Evolutionary conservation across 345 rosid genomes (phyloP).

Genomic region (Passiflora organensis): DNA sequence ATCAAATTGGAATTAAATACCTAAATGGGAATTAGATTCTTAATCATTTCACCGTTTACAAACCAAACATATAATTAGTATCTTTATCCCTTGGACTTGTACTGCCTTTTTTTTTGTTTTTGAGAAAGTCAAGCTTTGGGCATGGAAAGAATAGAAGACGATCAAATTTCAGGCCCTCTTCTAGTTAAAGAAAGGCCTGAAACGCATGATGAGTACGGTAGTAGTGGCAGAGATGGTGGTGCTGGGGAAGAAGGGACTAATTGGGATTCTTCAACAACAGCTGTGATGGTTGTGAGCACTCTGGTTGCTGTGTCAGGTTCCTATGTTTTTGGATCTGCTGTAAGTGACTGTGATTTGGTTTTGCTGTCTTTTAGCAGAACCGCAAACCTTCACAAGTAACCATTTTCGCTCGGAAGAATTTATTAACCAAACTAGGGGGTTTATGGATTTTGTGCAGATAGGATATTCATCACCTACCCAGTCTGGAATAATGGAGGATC

Average conservation of each 20-base stretch:
- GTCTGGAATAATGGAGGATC: constrained; percentile 58
- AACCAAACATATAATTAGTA: no score
- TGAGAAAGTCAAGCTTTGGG: constrained; percentile 7
- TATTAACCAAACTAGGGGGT: not conserved
- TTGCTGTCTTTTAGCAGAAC: not conserved
- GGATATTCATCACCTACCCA: constrained; percentile 91
- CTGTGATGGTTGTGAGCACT: constrained; percentile 24
- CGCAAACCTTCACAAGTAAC: not conserved
- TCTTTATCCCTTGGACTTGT: not conserved
- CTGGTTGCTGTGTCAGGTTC: constrained; percentile 42
- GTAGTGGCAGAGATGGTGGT: no score
- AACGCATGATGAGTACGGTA: no score
- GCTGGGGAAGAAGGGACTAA: not conserved
- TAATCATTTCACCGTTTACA: not conserved
- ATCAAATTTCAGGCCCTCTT: constrained; percentile 13
- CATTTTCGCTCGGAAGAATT: not conserved
- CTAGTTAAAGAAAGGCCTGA: constrained; percentile 20
- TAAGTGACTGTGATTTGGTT: constrained; percentile 19
- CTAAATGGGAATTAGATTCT: not conserved
- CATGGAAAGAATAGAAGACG: constrained; percentile 14
- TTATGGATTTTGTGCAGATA: constrained; percentile 36
- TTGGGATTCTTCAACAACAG: constrained; percentile 20
- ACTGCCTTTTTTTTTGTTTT: not conserved
- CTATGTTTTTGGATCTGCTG: constrained; percentile 47
- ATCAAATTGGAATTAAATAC: no score